These are phyloP conservation scores for Kluyveromyces nonfermentans DNA, from an alignment of 805 yeast genomes.

Conservation along the genomic window DNA sequence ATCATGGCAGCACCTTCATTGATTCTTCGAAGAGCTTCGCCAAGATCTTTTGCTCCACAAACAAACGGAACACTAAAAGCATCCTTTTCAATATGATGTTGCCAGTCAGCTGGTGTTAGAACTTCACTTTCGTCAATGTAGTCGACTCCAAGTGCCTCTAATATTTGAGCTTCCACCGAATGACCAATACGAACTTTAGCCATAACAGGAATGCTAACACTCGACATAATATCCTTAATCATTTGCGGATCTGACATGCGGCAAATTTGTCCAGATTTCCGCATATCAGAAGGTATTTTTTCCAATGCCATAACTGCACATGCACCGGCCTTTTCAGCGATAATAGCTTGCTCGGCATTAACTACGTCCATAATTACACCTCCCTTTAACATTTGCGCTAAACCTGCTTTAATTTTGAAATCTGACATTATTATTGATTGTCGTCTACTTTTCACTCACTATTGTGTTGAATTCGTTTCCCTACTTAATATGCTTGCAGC, in stretches of 20 bases:
- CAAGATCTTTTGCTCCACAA: slow-evolving; percentile 74
- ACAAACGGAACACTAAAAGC: slow-evolving; percentile 67
- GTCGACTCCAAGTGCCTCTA: slow-evolving; percentile 63
- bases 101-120: slow-evolving; percentile 70
- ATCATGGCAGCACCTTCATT: slow-evolving; percentile 83
- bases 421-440: slow-evolving; percentile 15
- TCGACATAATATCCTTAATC: slow-evolving; percentile 62
- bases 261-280: slow-evolving; percentile 73
- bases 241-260: slow-evolving; percentile 80
- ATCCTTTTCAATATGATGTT: slow-evolving; percentile 50
- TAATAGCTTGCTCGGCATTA: slow-evolving; percentile 66
- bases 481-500: no score
- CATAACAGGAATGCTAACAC: slow-evolving; percentile 67
- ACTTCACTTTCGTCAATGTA: slow-evolving; percentile 82
- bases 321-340: slow-evolving; percentile 80
- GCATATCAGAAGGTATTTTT: slow-evolving; percentile 77
- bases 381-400: slow-evolving; percentile 81
- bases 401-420: slow-evolving; percentile 57
- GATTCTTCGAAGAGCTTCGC: slow-evolving; percentile 73
- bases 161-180: slow-evolving; percentile 69
- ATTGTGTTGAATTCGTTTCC: no score
- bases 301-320: slow-evolving; percentile 87
- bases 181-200: slow-evolving; percentile 83
- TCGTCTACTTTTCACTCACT: not conserved
- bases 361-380: slow-evolving; percentile 71